Conservation (phyloP, 2,329 filamentous ascomycete species). For the Clarireedia hainanense region DNA sequence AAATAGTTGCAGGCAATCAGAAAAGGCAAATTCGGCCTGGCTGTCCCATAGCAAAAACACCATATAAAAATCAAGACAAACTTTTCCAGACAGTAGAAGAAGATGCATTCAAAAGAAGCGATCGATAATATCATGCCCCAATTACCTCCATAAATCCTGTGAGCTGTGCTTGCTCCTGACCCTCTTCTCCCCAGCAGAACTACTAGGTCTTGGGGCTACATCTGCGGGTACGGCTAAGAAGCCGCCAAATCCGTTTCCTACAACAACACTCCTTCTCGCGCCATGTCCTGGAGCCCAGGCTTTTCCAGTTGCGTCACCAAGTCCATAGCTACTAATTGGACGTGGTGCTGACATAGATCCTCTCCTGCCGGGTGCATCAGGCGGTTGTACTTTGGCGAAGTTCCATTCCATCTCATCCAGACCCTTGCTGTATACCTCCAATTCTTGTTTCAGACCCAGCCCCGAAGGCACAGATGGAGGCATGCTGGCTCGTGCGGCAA, state of each 20-base stretch:
- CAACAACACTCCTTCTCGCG: slow-evolving; percentile 52
- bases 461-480: not conserved
- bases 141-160: slow-evolving; percentile 8
- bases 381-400: slow-evolving; percentile 51
- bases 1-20: not conserved
- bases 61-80: not conserved
- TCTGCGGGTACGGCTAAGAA: slow-evolving; percentile 56
- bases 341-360: slow-evolving; percentile 32
- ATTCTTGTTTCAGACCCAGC: slow-evolving; percentile 43
- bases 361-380: slow-evolving; percentile 29
- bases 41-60: not conserved
- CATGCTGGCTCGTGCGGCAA: slow-evolving; percentile 14
- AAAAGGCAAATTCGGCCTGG: not conserved
- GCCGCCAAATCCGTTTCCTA: slow-evolving; percentile 59
- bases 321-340: slow-evolving; percentile 36
- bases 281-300: slow-evolving; percentile 40
- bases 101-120: not conserved
- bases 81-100: not conserved
- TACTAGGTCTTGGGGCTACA: slow-evolving; percentile 28
- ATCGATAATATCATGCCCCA: not conserved
- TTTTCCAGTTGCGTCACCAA: slow-evolving; percentile 35
- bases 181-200: slow-evolving; percentile 17
- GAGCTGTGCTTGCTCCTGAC: not conserved
- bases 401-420: slow-evolving; percentile 61
- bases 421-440: slow-evolving; percentile 60